Base-by-base conservation (phyloP, 2,329 filamentous ascomycete genomes). In the Monosporascus cannonballus region DNA sequence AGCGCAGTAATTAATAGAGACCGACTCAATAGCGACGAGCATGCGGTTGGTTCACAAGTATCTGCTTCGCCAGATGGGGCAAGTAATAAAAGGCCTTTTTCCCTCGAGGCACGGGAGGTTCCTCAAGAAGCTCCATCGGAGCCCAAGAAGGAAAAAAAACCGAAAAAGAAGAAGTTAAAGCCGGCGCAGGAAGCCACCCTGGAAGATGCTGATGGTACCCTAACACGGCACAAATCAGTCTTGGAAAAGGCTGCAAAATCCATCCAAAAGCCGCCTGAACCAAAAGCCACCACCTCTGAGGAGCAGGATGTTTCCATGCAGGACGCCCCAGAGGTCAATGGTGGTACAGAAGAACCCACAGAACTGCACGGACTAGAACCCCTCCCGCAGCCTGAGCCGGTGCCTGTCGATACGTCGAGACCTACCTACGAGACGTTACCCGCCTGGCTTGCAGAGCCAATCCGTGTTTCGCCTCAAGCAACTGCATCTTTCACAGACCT, bases 401-500 rank as follows among this genome's bases (percentile, higher is more conserved):
- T 83, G 1, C 73, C 77, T 1, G 78, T 84, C 46, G 72, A 79
- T 30, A 73, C 75, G 1, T 77, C 80, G 49, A 78, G 79, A 50
- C 83, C 86, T 2, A 79, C 80, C n/a, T 91, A 90, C 68, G 86
- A 90, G 30, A 87, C 88, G 1, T 75, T 96, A 3, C 93, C 93
- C 0, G 61, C 76, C 3, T 97, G 93, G 93, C 76, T 96, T 14
- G 83, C 87, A 5, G 79, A 84, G 14, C 91, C 92, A 0, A 79
- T 87, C n/a, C 78, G 81, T 25, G 83, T 91, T 4, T 77, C 84
- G 1, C 76, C 83, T 8, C 77, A 82, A 5, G 77, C 79, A 9
- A 79, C 74, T 34, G 73, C 75, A 1, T 73, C 83, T 0, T 96
- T 96, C 60, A 64, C 71, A 2, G 72, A 77, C 0, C 59, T 69